Evolutionary conservation across 169 alveolate genomes (phyloP).

Genomic region (Plasmodium ovale): DNA sequence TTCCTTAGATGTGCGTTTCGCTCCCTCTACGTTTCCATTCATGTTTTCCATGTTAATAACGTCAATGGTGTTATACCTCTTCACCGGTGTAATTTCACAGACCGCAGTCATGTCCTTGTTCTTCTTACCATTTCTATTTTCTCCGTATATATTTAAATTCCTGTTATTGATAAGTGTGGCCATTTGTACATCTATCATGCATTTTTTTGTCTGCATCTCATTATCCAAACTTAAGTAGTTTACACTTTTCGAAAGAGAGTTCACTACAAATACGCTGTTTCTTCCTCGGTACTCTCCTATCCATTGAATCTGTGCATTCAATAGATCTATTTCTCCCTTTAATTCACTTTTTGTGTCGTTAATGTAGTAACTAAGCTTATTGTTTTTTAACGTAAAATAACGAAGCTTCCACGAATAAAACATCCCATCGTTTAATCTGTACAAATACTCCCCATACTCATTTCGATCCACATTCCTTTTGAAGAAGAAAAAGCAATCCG

Average conservation of each 20-base stretch:
- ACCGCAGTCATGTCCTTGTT: too few relatives aligned
- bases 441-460: constrained; percentile 17
- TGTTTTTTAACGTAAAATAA: constrained; percentile 10
- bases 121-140: background rate
- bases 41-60: background rate
- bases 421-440: constrained; percentile 33
- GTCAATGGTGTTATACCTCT: background rate
- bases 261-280: constrained; percentile 65
- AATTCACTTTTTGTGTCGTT: constrained; percentile 33
- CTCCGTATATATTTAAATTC: background rate
- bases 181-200: constrained; percentile 73
- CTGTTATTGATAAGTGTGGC: constrained; percentile 1
- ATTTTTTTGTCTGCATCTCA: constrained; percentile 74
- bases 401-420: constrained; percentile 21
- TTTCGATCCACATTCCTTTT: constrained; percentile 7
- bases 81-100: background rate
- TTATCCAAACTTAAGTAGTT: constrained; percentile 76
- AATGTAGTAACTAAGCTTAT: constrained; percentile 4
- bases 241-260: constrained; percentile 58
- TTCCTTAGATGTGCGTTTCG: too few relatives aligned
- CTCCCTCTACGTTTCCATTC: too few relatives aligned
- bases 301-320: constrained; percentile 77
- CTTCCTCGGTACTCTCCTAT: constrained; percentile 83
- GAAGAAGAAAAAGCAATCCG: constrained; percentile 11
- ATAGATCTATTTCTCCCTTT: constrained; percentile 65